These are phyloP conservation scores for Ascochyta fabae DNA, from an alignment of 2,329 filamentous ascomycete species.

Conservation along the genomic window DNA sequence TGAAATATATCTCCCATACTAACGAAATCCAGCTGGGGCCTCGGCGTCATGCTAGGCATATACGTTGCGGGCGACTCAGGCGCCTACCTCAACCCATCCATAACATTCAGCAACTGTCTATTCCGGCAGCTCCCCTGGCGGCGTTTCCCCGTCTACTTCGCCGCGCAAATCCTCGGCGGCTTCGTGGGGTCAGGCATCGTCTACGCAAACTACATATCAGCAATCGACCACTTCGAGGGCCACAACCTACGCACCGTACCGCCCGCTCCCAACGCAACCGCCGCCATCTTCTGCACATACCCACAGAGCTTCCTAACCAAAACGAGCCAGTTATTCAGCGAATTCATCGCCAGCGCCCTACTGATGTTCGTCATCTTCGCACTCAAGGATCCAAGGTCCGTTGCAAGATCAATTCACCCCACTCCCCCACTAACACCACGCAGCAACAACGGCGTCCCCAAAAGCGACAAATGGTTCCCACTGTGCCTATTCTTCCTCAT, in stretches of 20 bases:
- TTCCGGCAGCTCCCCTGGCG: slow-evolving; percentile 73
- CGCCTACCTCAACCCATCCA: slow-evolving; percentile 69
- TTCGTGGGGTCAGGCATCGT: slow-evolving; percentile 62
- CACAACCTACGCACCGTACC: slow-evolving; percentile 67
- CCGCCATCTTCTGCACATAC: slow-evolving; percentile 76
- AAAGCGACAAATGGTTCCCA: slow-evolving; percentile 50
- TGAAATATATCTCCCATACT: not conserved
- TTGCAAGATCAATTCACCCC: not conserved
- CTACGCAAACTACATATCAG: slow-evolving; percentile 57
- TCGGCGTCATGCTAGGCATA: slow-evolving; percentile 57
- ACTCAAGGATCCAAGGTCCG: slow-evolving; percentile 60
- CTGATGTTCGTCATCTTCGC: slow-evolving; percentile 77
- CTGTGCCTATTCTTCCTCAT: slow-evolving; percentile 74
- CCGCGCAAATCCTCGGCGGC: slow-evolving; percentile 71
- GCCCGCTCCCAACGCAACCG: slow-evolving; percentile 63
- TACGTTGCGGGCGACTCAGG: slow-evolving; percentile 71
- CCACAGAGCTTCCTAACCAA: slow-evolving; percentile 70
- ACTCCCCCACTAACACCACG: not conserved
- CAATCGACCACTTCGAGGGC: slow-evolving; percentile 70
- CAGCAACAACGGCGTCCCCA: slow-evolving; percentile 8
- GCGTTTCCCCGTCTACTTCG: slow-evolving; percentile 71
- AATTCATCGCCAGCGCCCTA: slow-evolving; percentile 71
- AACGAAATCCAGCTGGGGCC: slow-evolving; percentile 39
- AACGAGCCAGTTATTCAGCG: slow-evolving; percentile 72
- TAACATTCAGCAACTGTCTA: slow-evolving; percentile 73